These are phyloP conservation scores for Citrus reticulata DNA, from an alignment of 345 rosid genomes.

Conservation along the genomic window DNA sequence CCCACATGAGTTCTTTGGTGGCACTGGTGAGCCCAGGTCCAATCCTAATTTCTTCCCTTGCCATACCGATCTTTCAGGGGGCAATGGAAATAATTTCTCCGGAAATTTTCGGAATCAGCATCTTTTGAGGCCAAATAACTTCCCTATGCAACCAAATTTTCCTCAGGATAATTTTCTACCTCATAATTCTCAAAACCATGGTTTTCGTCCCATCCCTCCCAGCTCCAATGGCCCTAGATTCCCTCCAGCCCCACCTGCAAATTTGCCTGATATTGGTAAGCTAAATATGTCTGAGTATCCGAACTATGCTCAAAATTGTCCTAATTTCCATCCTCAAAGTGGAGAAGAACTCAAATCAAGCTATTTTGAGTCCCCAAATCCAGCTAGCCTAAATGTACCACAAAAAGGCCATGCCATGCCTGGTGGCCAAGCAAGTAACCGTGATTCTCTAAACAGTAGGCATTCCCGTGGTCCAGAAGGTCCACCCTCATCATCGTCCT, in stretches of 20 bases:
- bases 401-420: conserved; percentile 24
- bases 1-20: conserved; percentile 70
- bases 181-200: conserved; percentile 32
- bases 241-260: conserved; percentile 25
- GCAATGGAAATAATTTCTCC: conserved; percentile 30
- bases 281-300: conserved; percentile 40
- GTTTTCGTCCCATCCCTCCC: conserved; percentile 40
- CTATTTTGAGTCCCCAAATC: conserved; percentile 24
- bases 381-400: conserved; percentile 26
- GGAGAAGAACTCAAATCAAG: conserved; percentile 36
- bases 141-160: conserved; percentile 37
- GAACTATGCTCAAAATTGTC: conserved; percentile 28
- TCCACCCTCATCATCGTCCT: conserved; percentile 24
- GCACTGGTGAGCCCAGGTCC: conserved; percentile 30
- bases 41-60: conserved; percentile 35
- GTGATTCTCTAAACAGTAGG: conserved; percentile 18
- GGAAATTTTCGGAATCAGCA: conserved; percentile 35
- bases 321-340: conserved; percentile 35
- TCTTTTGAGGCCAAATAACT: conserved; percentile 33
- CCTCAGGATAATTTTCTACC: conserved; percentile 30
- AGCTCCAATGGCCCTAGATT: conserved; percentile 38
- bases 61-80: conserved; percentile 31
- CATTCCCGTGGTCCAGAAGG: conserved; percentile 28
- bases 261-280: conserved; percentile 50
- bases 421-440: conserved; percentile 24